Conservation (phyloP, 1,284 basidiomycete species). For the Porodaedalea pini region DNA sequence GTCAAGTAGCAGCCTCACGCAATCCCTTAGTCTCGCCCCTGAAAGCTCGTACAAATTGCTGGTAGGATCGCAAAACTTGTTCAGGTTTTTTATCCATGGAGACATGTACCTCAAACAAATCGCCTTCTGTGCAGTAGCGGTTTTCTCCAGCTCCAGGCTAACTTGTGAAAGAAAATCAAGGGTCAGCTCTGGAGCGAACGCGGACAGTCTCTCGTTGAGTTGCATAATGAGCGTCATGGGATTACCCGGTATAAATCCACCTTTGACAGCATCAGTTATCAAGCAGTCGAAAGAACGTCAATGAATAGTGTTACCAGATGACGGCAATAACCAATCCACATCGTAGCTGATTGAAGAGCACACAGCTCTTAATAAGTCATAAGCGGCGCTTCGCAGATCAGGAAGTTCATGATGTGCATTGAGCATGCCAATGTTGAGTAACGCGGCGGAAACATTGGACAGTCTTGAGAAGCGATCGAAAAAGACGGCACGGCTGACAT, state of each 20-base stretch:
- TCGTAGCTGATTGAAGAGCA: slow-evolving; percentile 78
- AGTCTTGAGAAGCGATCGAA: slow-evolving; percentile 71
- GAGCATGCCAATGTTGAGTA: slow-evolving; percentile 79
- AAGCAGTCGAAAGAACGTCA: background rate
- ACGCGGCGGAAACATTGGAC: slow-evolving; percentile 78
- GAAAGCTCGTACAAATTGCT: slow-evolving; percentile 64
- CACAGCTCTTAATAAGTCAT: slow-evolving; percentile 74
- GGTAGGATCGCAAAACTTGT: slow-evolving; percentile 67
- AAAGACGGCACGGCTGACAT: slow-evolving; percentile 50
- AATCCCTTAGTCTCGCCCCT: slow-evolving; percentile 70
- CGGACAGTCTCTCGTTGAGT: slow-evolving; percentile 71
- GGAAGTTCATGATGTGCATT: slow-evolving; percentile 72
- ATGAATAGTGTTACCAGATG: slow-evolving; percentile 52
- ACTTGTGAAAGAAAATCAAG: slow-evolving; percentile 86
- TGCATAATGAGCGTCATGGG: slow-evolving; percentile 58
- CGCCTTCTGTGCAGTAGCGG: slow-evolving; percentile 52
- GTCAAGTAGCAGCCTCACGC: slow-evolving; percentile 72
- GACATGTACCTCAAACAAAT: slow-evolving; percentile 76
- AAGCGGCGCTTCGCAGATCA: slow-evolving; percentile 72
- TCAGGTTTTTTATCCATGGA: slow-evolving; percentile 84
- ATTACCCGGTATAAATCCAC: slow-evolving; percentile 73
- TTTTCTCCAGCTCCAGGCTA: slow-evolving; percentile 58
- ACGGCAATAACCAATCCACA: slow-evolving; percentile 60
- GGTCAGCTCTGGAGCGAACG: slow-evolving; percentile 74
- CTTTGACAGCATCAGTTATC: slow-evolving; percentile 33